Percentiles rank a stretch among this genome's conserved stretches.
phyloP scores from a whole-genome alignment of 2,329 filamentous ascomycete species.

The Beauveria sp. region DNA sequence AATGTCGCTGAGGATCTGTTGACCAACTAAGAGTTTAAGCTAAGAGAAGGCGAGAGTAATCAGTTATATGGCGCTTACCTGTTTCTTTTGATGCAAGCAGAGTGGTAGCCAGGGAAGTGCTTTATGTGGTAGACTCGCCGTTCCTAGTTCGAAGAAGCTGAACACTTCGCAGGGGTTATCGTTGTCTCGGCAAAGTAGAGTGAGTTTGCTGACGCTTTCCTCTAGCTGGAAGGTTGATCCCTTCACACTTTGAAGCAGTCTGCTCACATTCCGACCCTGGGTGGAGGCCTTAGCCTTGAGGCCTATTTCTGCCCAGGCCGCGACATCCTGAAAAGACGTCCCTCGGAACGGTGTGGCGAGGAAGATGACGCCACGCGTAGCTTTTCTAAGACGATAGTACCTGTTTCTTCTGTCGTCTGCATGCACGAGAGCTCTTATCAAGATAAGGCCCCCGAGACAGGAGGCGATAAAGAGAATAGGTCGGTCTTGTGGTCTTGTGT shows the following conservation, averaged over 20 bases:
- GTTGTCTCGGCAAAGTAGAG: slow-evolving; percentile 11
- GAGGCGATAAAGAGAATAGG: background rate
- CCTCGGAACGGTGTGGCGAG: background rate
- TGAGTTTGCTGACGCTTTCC: slow-evolving; percentile 17
- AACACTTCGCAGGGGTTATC: slow-evolving; percentile 12
- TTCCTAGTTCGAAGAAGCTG: slow-evolving; percentile 19
- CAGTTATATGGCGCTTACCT: too few relatives aligned
- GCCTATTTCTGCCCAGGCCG: background rate
- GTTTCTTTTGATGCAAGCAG: slow-evolving; percentile 6
- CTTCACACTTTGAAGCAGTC: background rate
- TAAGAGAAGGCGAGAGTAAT: too few relatives aligned
- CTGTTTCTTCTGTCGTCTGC: background rate
- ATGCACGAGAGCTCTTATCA: background rate
- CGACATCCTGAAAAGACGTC: background rate
- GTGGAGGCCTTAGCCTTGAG: background rate
- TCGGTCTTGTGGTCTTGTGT: background rate
- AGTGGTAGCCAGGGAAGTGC: slow-evolving; percentile 13
- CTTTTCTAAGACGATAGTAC: background rate
- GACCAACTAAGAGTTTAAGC: background rate
- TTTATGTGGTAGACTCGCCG: slow-evolving; percentile 17
- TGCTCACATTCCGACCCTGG: background rate
- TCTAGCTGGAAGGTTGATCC: slow-evolving; percentile 6
- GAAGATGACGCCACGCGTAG: background rate
- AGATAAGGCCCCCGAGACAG: background rate
- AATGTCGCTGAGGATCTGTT: background rate